Percentiles rank a stretch among this genome's conserved stretches.
phyloP scores from a whole-genome alignment of 1,284 basidiomycete genomes.

The Golubevia sp. region DNA sequence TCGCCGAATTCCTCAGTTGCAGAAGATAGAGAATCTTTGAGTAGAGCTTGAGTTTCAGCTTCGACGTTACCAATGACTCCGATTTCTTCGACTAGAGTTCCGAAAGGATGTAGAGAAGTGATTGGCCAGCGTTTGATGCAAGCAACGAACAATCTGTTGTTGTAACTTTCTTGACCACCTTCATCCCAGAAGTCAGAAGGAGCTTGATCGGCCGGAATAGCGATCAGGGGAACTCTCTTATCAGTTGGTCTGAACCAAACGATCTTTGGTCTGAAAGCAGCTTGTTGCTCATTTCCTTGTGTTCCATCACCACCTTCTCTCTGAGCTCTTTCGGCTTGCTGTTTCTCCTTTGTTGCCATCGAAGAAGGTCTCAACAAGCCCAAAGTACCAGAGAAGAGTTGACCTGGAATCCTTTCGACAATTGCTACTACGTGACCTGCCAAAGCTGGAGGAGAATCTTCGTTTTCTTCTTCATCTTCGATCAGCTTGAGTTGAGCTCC shows the following conservation, averaged over 20 bases:
- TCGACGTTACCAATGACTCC: slow-evolving; percentile 54
- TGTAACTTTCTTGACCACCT: slow-evolving; percentile 40
- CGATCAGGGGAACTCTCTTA: slow-evolving; percentile 60
- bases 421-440: slow-evolving; percentile 60
- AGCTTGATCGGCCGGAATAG: slow-evolving; percentile 59
- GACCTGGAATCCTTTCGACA: slow-evolving; percentile 53
- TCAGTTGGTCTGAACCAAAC: slow-evolving; percentile 60
- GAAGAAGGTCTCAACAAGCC: slow-evolving; percentile 52
- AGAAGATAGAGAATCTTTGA: slow-evolving; percentile 46
- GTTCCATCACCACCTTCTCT: slow-evolving; percentile 39
- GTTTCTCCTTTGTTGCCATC: slow-evolving; percentile 59
- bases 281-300: slow-evolving; percentile 17
- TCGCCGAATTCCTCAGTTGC: slow-evolving; percentile 47
- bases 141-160: slow-evolving; percentile 48
- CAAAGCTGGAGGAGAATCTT: slow-evolving; percentile 42
- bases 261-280: slow-evolving; percentile 52
- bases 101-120: slow-evolving; percentile 60
- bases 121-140: slow-evolving; percentile 62
- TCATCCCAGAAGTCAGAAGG: slow-evolving; percentile 57
- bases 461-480: slow-evolving; percentile 51
- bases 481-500: slow-evolving; percentile 52
- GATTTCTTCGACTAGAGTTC: slow-evolving; percentile 55
- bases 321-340: slow-evolving; percentile 46
- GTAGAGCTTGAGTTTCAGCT: slow-evolving; percentile 50
- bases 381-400: slow-evolving; percentile 56